Evolutionary conservation across 805 yeast species (phyloP).

Genomic region (Metschnikowia gelsemii): DNA sequence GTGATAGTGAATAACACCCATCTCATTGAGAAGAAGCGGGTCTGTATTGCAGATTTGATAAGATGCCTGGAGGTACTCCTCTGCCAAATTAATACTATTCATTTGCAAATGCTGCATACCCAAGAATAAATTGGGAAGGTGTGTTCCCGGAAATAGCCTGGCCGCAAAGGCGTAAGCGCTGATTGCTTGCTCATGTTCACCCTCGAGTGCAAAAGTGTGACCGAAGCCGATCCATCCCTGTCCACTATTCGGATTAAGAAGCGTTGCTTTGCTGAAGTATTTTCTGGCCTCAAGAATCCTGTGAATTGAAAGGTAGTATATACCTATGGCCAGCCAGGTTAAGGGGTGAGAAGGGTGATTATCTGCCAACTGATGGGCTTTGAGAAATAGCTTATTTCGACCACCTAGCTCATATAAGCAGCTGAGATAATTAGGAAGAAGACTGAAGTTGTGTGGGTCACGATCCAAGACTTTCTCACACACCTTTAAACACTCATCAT

Average conservation of each 20-base stretch:
- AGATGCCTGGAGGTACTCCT: constrained; percentile 78
- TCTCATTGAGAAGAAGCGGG: constrained; percentile 84
- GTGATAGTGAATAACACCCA: constrained; percentile 90
- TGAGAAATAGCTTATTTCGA: constrained; percentile 71
- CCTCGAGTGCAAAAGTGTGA: constrained; percentile 94
- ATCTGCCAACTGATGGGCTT: constrained; percentile 85
- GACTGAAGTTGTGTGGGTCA: constrained; percentile 71
- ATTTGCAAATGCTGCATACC: constrained; percentile 96
- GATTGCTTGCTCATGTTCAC: constrained; percentile 98
- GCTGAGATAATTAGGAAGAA: constrained; percentile 76
- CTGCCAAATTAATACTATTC: constrained; percentile 78
- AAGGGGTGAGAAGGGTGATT: constrained; percentile 75
- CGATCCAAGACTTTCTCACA: constrained; percentile 60
- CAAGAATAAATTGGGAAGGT: constrained; percentile 80
- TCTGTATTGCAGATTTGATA: constrained; percentile 78
- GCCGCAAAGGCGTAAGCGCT: constrained; percentile 97
- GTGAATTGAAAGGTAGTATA: constrained; percentile 75
- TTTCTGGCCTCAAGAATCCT: constrained; percentile 81
- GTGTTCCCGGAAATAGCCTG: constrained; percentile 85
- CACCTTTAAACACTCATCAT: constrained; percentile 67
- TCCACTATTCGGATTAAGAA: constrained; percentile 84
- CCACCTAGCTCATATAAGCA: constrained; percentile 84
- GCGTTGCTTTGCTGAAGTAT: constrained; percentile 84
- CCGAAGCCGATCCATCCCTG: constrained; percentile 99
- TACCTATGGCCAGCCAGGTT: constrained; percentile 92